Percentiles rank a stretch among this genome's conserved stretches.
Conservation (phyloP, 2,329 filamentous ascomycete species). For the Colletotrichum tanaceti region DNA sequence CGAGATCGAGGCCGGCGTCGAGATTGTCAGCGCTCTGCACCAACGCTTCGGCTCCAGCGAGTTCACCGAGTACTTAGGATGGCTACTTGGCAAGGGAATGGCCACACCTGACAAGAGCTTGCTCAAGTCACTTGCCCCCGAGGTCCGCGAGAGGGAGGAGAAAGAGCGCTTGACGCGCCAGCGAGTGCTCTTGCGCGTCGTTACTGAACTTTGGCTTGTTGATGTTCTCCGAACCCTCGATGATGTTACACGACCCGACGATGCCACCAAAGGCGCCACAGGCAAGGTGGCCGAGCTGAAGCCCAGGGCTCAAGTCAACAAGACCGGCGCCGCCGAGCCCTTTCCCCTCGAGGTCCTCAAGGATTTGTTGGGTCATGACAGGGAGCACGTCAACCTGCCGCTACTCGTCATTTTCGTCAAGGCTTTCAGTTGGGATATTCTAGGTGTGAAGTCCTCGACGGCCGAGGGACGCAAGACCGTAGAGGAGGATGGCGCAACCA, state of each 20-base stretch:
- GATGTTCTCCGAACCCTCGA: conserved; percentile 85
- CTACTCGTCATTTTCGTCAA: conserved; percentile 96
- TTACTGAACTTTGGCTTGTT: conserved; percentile 96
- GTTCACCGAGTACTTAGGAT: conserved; percentile 91
- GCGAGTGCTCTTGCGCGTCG: conserved; percentile 85
- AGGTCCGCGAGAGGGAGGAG: conserved; percentile 93
- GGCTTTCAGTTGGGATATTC: conserved; percentile 93
- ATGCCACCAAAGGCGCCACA: conserved; percentile 69
- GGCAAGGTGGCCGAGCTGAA: conserved; percentile 73
- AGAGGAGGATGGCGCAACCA: conserved; percentile 81
- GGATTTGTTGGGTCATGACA: conserved; percentile 92
- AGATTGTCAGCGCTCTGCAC: conserved; percentile 94
- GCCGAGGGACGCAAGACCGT: conserved; percentile 86
- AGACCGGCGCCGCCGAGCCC: conserved; percentile 80
- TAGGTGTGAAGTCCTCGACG: conserved; percentile 79
- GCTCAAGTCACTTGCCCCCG: conserved; percentile 81
- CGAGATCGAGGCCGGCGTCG: conserved; percentile 92
- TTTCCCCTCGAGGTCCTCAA: conserved; percentile 98
- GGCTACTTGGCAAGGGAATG: conserved; percentile 91
- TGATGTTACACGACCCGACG: conserved; percentile 71
- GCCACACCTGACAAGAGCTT: conserved; percentile 88
- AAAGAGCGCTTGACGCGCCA: conserved; percentile 92
- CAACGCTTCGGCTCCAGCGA: conserved; percentile 92
- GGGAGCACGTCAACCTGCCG: conserved; percentile 90
- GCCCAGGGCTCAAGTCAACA: conserved; percentile 67